Conservation (phyloP, 768 basidiomycete genomes). For the Hysterangium stoloniferum region DNA sequence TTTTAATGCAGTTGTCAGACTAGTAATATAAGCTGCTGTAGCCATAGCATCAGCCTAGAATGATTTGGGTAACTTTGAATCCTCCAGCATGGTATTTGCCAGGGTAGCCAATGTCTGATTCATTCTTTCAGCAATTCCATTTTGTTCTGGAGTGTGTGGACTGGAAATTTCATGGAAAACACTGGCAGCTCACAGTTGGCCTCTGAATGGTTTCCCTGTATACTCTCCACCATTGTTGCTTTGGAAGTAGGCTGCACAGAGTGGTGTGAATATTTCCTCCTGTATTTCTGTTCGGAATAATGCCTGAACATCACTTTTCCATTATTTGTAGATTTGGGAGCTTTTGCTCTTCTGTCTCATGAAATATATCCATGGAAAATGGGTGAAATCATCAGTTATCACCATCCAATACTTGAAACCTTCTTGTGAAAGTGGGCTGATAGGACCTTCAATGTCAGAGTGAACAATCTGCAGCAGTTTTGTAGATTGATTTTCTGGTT, state of each 20-base stretch:
- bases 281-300: not conserved
- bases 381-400: conserved; percentile 14
- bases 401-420: conserved; percentile 15
- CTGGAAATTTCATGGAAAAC: not conserved
- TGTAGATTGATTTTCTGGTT: not conserved
- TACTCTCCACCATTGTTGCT: too few species aligned
- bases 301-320: not conserved
- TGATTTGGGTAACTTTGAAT: too few species aligned
- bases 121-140: too few species aligned
- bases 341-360: not conserved
- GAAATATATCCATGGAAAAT: not conserved
- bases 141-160: not conserved
- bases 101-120: too few species aligned
- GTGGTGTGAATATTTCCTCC: not conserved
- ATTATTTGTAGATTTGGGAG: not conserved
- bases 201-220: too few species aligned
- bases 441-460: conserved; percentile 16
- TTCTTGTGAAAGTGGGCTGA: too few species aligned
- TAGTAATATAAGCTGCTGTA: too few species aligned
- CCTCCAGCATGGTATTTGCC: too few species aligned
- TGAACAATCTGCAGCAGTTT: conserved; percentile 13
- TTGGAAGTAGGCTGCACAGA: too few species aligned
- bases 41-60: too few species aligned
- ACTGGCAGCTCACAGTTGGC: too few species aligned
- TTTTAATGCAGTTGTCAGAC: not conserved